Conservation (phyloP, 1,284 basidiomycete genomes). For the Lentinula novae-zelandiae region DNA sequence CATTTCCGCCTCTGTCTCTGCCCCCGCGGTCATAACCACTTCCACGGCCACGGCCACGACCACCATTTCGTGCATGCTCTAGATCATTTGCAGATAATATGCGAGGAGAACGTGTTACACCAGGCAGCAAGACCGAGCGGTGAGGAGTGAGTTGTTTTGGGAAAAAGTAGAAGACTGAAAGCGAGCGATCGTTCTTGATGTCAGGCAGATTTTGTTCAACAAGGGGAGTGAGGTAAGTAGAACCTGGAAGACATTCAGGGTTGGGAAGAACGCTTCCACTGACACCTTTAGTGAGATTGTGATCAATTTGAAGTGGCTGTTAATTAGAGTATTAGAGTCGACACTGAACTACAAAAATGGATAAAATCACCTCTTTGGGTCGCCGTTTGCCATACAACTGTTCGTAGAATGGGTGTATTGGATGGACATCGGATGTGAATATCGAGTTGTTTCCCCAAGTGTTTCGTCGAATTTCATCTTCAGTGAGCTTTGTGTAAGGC, state of each 20-base stretch:
- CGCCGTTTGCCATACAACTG: slow-evolving; percentile 89
- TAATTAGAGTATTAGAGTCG: slow-evolving; percentile 8
- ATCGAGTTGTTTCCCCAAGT: slow-evolving; percentile 83
- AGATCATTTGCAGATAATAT: slow-evolving; percentile 73
- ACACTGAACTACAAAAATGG: not conserved
- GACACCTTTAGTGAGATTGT: slow-evolving; percentile 72
- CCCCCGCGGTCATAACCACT: slow-evolving; percentile 27
- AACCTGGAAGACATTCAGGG: slow-evolving; percentile 87
- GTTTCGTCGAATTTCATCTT: slow-evolving; percentile 85
- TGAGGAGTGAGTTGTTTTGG: slow-evolving; percentile 86
- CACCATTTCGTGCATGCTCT: slow-evolving; percentile 51
- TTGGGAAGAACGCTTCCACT: slow-evolving; percentile 81
- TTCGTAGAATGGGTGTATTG: slow-evolving; percentile 84
- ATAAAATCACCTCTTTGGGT: slow-evolving; percentile 62
- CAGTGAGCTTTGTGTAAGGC: slow-evolving; percentile 70
- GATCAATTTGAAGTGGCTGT: slow-evolving; percentile 69
- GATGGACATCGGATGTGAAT: slow-evolving; percentile 84
- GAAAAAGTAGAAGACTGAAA: slow-evolving; percentile 89
- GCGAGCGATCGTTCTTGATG: slow-evolving; percentile 81
- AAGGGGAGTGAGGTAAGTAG: slow-evolving; percentile 83
- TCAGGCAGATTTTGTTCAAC: slow-evolving; percentile 61
- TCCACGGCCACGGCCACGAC: slow-evolving; percentile 44
- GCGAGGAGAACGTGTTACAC: slow-evolving; percentile 59
- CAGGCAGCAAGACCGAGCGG: slow-evolving; percentile 79
- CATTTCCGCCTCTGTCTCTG: slow-evolving; percentile 31